Evolutionary conservation across 257 asterid genomes (phyloP).

Genomic region (Linaria vulgaris): DNA sequence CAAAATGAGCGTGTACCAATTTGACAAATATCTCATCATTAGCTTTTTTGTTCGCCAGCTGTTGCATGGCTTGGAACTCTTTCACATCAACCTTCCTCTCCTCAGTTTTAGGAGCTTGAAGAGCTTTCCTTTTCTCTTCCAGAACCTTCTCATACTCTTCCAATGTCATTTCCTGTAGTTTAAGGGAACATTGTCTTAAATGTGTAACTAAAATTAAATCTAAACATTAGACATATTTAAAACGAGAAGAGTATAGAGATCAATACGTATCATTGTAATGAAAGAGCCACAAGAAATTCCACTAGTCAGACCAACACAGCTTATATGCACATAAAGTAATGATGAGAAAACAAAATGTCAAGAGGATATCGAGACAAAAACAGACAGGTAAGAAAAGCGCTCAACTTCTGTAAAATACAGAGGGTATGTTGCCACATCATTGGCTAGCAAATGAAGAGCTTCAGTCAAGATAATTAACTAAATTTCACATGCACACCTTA

Average conservation of each 20-base stretch:
- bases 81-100: constrained; percentile 81
- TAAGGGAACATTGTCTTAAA: background rate
- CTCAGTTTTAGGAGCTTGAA: constrained; percentile 66
- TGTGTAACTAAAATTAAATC: background rate
- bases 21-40: constrained; percentile 66
- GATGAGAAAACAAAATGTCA: no score
- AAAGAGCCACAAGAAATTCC: background rate
- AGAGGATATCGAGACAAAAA: no score
- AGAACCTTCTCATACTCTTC: constrained; percentile 84
- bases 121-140: constrained; percentile 80
- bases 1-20: constrained; percentile 47
- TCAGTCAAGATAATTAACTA: background rate
- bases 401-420: no score
- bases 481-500: constrained; percentile 42
- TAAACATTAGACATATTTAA: no score
- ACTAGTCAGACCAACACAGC: constrained; percentile 1
- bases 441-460: background rate
- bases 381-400: no score
- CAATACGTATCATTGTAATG: background rate
- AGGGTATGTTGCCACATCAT: background rate
- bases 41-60: constrained; percentile 71
- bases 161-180: constrained; percentile 83
- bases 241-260: background rate
- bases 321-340: no score
- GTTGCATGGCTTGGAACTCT: constrained; percentile 80